Evolutionary conservation across 352 stramenopile genomes (phyloP).

Genomic region (Globisporangium irregulare): DNA sequence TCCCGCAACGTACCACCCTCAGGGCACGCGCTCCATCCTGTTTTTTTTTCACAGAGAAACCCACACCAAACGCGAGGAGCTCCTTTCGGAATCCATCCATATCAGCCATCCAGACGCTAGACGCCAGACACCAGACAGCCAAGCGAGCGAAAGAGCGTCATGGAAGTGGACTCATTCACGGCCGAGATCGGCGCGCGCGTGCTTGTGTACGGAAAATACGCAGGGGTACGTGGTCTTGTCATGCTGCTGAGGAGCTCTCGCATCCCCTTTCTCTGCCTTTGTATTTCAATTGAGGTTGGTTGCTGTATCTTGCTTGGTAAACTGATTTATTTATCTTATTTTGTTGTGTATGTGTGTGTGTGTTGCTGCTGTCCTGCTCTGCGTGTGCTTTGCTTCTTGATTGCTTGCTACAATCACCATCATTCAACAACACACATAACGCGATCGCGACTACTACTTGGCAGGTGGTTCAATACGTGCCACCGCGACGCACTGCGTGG

Average conservation of each 20-base stretch:
- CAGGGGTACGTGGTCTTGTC: conserved; percentile 44
- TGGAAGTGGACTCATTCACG: conserved; percentile 30
- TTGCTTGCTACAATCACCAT: background rate
- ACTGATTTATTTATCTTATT: conserved; percentile 3
- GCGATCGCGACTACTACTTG: background rate
- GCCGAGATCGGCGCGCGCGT: conserved; percentile 45
- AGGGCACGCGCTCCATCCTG: background rate
- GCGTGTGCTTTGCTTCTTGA: conserved; percentile 4
- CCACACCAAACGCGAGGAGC: background rate
- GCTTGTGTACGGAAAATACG: conserved; percentile 78
- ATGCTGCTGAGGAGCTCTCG: background rate
- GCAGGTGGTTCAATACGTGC: conserved; percentile 68
- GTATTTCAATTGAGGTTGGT: background rate
- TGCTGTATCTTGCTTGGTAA: background rate
- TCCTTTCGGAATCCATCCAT: conserved; percentile 4
- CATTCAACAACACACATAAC: background rate
- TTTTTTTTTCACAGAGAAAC: background rate
- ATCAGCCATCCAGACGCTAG: background rate
- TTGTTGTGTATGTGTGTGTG: conserved; percentile 12
- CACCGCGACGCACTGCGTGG: conserved; percentile 41
- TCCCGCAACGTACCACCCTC: background rate
- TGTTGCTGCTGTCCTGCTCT: background rate
- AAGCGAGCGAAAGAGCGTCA: conserved; percentile 23
- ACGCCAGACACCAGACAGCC: background rate
- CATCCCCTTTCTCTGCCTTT: background rate